Evolutionary conservation across 139 green algal species (phyloP).

Genomic region (Nannochloris sp.): DNA sequence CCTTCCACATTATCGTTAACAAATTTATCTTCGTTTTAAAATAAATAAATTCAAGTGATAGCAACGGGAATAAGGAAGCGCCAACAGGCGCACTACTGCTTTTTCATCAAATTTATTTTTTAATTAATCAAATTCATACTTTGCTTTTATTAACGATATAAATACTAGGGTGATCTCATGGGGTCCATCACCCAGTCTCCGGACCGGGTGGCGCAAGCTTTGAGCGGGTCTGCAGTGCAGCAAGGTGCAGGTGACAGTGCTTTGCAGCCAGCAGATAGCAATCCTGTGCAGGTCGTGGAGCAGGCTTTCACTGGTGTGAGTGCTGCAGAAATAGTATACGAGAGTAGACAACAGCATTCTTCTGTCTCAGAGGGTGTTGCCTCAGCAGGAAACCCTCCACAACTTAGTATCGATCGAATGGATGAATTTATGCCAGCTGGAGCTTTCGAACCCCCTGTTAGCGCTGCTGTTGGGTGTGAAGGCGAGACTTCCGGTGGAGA

Average conservation of each 20-base stretch:
- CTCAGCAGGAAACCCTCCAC: slow-evolving; percentile 3
- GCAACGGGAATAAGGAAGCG: no score
- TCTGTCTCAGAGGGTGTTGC: slow-evolving; percentile 19
- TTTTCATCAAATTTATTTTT: no score
- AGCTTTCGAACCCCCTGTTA: not conserved
- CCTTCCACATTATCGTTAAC: no score
- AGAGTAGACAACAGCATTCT: slow-evolving; percentile 6
- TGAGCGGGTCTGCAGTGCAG: no score
- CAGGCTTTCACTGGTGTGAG: slow-evolving; percentile 6
- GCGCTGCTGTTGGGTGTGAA: slow-evolving; percentile 8
- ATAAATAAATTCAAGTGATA: no score
- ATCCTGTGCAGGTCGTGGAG: not conserved
- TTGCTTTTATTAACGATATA: not conserved
- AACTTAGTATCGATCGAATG: not conserved
- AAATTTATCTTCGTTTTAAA: no score
- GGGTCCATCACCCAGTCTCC: not conserved
- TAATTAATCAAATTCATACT: no score
- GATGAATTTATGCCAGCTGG: slow-evolving; percentile 20
- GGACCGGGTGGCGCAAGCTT: not conserved
- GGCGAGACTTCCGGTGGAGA: slow-evolving; percentile 20
- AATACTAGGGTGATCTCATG: no score
- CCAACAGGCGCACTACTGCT: no score
- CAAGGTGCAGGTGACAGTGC: not conserved
- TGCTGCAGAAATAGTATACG: slow-evolving; percentile 7
- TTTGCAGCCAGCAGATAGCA: slow-evolving; percentile 12